Evolutionary conservation across 1,139 yeast genomes (phyloP).

Genomic region (Blastobotrys niveus): DNA sequence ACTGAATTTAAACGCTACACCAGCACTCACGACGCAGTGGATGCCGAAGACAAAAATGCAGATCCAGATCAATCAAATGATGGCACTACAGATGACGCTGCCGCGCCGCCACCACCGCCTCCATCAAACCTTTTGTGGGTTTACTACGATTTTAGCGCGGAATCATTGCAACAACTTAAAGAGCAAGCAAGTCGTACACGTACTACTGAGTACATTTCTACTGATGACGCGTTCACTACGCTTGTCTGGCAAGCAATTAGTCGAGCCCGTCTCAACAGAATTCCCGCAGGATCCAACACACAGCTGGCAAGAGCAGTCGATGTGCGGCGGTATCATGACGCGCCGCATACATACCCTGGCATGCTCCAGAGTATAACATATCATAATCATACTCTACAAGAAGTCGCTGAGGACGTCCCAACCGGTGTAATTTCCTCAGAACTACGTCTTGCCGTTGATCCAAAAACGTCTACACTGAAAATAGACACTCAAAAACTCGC

Average conservation of each 20-base stretch:
- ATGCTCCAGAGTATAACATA: conserved; percentile 19
- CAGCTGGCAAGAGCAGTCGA: conserved; percentile 19
- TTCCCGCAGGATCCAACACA: background rate
- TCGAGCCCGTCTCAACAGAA: conserved; percentile 15
- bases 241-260: conserved; percentile 18
- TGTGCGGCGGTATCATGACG: conserved; percentile 12
- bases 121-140: no score
- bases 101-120: no score
- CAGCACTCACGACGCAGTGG: no score
- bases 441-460: conserved; percentile 16
- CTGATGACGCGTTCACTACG: conserved; percentile 20
- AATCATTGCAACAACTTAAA: conserved; percentile 9
- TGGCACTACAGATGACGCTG: background rate
- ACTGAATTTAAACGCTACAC: no score
- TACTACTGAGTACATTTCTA: conserved; percentile 15
- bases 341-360: conserved; percentile 18
- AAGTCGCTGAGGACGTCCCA: no score
- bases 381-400: conserved; percentile 12
- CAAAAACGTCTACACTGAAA: conserved; percentile 6
- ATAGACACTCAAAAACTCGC: conserved; percentile 15
- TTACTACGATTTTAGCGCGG: conserved; percentile 10
- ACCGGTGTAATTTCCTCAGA: no score
- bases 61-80: background rate
- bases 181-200: conserved; percentile 9
- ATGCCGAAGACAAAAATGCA: background rate